Conservation (phyloP, 139 green algal species). For the Chlamydomonas schloesseri region DNA sequence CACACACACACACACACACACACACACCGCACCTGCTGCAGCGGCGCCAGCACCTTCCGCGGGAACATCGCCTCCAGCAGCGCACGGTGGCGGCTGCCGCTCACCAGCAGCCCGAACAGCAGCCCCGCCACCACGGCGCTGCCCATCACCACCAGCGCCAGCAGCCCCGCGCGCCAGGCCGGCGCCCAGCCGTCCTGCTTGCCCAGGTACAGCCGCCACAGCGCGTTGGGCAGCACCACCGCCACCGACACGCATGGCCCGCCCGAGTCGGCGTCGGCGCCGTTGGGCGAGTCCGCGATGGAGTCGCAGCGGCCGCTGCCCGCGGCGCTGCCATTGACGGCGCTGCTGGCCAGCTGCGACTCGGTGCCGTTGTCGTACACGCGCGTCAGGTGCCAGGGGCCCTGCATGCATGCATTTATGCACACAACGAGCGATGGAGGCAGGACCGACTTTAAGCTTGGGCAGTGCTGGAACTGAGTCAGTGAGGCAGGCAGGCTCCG, state of each 20-base stretch:
- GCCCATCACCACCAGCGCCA: background rate
- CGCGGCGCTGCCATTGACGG: too few species aligned
- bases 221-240: background rate
- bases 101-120: background rate
- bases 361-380: background rate
- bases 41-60: background rate
- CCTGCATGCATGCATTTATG: background rate
- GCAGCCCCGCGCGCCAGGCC: background rate
- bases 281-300: background rate
- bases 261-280: background rate
- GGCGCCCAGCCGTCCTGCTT: background rate
- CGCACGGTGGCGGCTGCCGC: background rate
- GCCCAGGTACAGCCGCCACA: background rate
- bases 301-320: too few species aligned
- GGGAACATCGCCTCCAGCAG: constrained; percentile 3
- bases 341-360: background rate
- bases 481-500: too few species aligned
- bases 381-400: background rate
- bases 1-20: too few species aligned
- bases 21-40: constrained; percentile 9
- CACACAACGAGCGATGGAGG: too few species aligned
- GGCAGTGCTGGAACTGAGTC: too few species aligned
- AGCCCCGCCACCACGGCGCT: background rate
- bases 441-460: too few species aligned
- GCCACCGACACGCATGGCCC: background rate